A percentile compares a stretch with the other conserved stretches of the same genome.
Evolutionary conservation across 805 yeast genomes (phyloP).

Genomic region (Candida palmyrensis): DNA sequence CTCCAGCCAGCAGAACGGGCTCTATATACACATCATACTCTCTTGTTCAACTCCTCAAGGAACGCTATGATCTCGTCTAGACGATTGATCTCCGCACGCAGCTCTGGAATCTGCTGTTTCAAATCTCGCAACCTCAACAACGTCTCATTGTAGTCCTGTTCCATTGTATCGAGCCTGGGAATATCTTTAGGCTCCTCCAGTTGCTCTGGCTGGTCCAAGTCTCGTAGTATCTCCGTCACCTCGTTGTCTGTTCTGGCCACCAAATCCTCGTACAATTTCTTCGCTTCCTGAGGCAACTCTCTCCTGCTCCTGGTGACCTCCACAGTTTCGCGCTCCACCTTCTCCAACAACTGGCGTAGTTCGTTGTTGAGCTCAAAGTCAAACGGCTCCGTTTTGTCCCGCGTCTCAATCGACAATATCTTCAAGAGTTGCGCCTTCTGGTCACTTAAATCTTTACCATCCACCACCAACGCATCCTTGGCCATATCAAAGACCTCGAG

Average conservation of each 20-base stretch:
- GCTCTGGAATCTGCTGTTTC: constrained; percentile 31
- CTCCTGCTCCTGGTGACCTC: constrained; percentile 52
- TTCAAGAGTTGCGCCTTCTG: constrained; percentile 7
- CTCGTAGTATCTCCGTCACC: constrained; percentile 22
- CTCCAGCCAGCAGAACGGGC: no score
- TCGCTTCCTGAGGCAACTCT: constrained; percentile 42
- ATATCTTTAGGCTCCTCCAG: constrained; percentile 5
- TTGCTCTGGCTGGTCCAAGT: constrained; percentile 7
- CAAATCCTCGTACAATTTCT: constrained; percentile 29
- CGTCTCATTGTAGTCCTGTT: constrained; percentile 21
- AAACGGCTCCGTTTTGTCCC: constrained; percentile 59
- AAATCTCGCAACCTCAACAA: constrained; percentile 26
- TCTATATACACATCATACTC: no score
- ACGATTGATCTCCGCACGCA: constrained; percentile 29
- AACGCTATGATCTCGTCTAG: constrained; percentile 25
- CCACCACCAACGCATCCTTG: constrained; percentile 50
- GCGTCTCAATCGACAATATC: constrained; percentile 9
- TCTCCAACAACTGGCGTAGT: constrained; percentile 50
- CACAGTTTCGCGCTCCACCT: constrained; percentile 60
- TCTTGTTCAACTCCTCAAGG: constrained; percentile 12
- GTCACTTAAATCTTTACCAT: constrained; percentile 39
- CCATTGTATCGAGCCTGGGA: constrained; percentile 8
- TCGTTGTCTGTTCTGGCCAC: constrained; percentile 24
- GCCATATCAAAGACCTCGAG: constrained; percentile 53
- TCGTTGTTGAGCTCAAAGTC: constrained; percentile 58